These are phyloP conservation scores for Coniosporium tulheliwenetii DNA, from an alignment of 2,329 filamentous ascomycete species.

Conservation along the genomic window DNA sequence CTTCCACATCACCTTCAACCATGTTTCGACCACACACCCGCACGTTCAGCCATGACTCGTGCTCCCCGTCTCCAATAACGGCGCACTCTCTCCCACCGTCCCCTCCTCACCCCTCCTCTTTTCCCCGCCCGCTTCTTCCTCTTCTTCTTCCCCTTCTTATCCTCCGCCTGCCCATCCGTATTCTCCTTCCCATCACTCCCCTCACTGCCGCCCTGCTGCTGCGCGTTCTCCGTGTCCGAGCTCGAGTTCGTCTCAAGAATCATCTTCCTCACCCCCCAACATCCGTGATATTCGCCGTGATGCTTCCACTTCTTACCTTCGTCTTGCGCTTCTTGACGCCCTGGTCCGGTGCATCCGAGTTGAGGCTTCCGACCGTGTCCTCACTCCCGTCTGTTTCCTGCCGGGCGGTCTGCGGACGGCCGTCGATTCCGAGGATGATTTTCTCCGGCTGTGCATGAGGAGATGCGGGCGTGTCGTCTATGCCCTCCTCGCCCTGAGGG, in stretches of 20 bases:
- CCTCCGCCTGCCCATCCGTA: constrained; percentile 1
- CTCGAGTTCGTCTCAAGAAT: constrained; percentile 54
- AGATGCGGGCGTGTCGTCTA: constrained; percentile 6
- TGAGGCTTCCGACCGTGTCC: background rate
- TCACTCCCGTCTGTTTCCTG: background rate
- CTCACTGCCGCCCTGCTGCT: constrained; percentile 11
- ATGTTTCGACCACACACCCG: too few relatives aligned
- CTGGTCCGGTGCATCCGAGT: background rate
- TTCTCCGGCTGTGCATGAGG: constrained; percentile 9
- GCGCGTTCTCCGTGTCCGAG: constrained; percentile 26
- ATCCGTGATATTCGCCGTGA: constrained; percentile 65
- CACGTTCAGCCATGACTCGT: too few relatives aligned
- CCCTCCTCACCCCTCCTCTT: constrained; percentile 5
- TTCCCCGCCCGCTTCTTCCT: constrained; percentile 6
- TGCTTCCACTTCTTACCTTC: constrained; percentile 54
- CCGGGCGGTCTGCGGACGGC: background rate
- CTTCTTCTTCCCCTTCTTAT: constrained; percentile 5
- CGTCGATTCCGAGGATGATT: constrained; percentile 2
- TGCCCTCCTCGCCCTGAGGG: background rate
- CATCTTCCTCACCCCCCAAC: constrained; percentile 61
- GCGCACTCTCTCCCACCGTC: background rate
- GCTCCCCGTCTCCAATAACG: background rate
- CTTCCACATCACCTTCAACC: too few relatives aligned
- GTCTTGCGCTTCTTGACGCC: background rate
- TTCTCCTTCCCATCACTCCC: constrained; percentile 4